Evolutionary conservation across 176 grass and related monocot genomes (phyloP).

Genomic region (Eragrostis curvula): DNA sequence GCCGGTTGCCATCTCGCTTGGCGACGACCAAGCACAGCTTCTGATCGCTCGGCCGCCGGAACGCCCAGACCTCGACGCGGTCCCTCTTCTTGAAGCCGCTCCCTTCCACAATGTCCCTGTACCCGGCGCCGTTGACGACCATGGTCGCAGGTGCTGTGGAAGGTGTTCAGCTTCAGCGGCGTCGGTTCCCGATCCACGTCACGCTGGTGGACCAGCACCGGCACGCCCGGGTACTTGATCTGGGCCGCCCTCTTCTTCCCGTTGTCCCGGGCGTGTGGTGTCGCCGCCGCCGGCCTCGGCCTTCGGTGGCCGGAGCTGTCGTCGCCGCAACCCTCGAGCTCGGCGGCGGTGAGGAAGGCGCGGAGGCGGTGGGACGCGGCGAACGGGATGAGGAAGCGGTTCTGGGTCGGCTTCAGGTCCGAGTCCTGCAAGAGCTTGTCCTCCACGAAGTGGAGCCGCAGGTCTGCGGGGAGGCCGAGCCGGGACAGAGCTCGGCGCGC

Average conservation of each 20-base stretch:
- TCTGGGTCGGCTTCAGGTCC: neutral
- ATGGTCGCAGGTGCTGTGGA: neutral
- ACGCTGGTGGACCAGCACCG: conserved; percentile 9
- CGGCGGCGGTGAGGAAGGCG: conserved; percentile 1
- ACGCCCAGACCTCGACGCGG: conserved; percentile 9
- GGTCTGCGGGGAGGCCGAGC: neutral
- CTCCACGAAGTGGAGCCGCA: conserved; percentile 17
- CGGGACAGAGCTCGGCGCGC: neutral
- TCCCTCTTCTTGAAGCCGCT: neutral
- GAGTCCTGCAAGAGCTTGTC: neutral
- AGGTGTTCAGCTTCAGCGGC: conserved; percentile 19
- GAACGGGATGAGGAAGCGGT: conserved; percentile 2
- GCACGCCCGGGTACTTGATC: neutral
- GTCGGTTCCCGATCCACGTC: neutral
- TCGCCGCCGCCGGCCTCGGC: no score
- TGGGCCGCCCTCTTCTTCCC: neutral
- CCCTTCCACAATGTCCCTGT: neutral
- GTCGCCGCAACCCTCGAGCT: conserved; percentile 5
- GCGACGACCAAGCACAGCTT: conserved; percentile 13
- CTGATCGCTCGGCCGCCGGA: neutral
- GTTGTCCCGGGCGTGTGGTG: no score
- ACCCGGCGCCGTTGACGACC: conserved; percentile 31
- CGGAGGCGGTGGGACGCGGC: neutral
- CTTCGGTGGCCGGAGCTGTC: neutral
- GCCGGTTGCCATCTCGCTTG: neutral